A percentile compares a stretch with the other conserved stretches of the same genome.
Conservation (phyloP, 495 filamentous ascomycete genomes). For the Pseudomonodictys pantanalensis region DNA sequence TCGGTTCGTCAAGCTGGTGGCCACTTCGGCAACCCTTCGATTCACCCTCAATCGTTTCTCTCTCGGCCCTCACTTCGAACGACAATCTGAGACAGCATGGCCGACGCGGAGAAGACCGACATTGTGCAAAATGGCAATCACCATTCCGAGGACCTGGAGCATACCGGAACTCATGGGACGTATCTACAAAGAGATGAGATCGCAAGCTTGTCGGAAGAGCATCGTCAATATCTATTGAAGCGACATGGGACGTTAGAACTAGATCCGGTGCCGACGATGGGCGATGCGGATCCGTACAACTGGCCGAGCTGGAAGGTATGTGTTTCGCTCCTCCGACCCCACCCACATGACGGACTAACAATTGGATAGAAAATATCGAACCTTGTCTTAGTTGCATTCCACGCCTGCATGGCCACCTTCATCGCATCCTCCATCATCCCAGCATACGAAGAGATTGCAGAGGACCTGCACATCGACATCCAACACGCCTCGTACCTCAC, state of each 20-base stretch:
- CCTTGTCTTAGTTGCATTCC: slow-evolving; percentile 53
- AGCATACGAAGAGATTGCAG: slow-evolving; percentile 49
- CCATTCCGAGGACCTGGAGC: slow-evolving; percentile 3
- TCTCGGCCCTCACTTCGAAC: not conserved
- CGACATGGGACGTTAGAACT: slow-evolving; percentile 56
- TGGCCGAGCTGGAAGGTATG: slow-evolving; percentile 57
- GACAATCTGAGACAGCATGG: not conserved
- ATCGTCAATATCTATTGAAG: slow-evolving; percentile 52
- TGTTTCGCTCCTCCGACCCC: not conserved
- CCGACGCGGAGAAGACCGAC: not conserved
- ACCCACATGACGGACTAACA: not conserved
- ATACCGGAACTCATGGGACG: slow-evolving; percentile 12
- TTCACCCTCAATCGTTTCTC: not conserved
- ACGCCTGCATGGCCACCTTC: slow-evolving; percentile 58
- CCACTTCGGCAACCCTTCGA: not conserved
- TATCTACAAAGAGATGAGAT: slow-evolving; percentile 19
- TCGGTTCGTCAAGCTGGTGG: not conserved
- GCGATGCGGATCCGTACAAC: slow-evolving; percentile 55
- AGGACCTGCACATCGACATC: slow-evolving; percentile 44
- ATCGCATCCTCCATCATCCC: slow-evolving; percentile 54
- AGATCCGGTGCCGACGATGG: slow-evolving; percentile 51
- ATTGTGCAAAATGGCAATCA: not conserved
- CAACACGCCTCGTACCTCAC: slow-evolving; percentile 51
- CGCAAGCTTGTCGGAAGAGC: slow-evolving; percentile 35
- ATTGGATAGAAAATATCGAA: slow-evolving; percentile 51